Conservation (phyloP, 192 early-diverging fungal species). For the Backusella psychrophila region DNA sequence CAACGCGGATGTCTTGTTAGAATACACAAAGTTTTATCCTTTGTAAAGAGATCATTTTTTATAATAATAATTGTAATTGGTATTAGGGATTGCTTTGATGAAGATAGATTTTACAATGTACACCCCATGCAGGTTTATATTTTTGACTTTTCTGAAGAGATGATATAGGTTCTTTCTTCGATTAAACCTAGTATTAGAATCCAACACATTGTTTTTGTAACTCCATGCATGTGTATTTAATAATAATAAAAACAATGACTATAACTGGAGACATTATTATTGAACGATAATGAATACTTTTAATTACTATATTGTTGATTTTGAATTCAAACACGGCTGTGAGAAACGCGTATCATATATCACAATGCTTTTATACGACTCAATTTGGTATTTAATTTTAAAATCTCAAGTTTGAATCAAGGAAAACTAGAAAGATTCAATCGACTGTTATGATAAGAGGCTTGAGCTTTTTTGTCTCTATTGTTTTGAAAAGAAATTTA, state of each 20-base stretch:
- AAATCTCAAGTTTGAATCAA: not conserved
- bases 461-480: not conserved
- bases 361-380: not conserved
- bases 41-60: not conserved
- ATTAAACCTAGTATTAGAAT: not conserved
- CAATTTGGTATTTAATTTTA: not conserved
- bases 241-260: too few species aligned
- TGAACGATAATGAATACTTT: not conserved
- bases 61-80: not conserved
- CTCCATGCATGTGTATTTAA: too few species aligned
- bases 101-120: not conserved
- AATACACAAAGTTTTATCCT: not conserved
- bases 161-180: not conserved
- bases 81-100: not conserved
- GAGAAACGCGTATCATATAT: not conserved
- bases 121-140: not conserved
- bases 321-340: not conserved
- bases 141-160: not conserved
- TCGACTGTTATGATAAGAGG: not conserved
- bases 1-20: not conserved
- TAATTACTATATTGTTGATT: not conserved
- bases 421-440: not conserved
- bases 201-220: not conserved
- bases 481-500: not conserved
- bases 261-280: too few species aligned